Conservation (phyloP, 148 eudicot species). For the Rhododendron mucronatum region DNA sequence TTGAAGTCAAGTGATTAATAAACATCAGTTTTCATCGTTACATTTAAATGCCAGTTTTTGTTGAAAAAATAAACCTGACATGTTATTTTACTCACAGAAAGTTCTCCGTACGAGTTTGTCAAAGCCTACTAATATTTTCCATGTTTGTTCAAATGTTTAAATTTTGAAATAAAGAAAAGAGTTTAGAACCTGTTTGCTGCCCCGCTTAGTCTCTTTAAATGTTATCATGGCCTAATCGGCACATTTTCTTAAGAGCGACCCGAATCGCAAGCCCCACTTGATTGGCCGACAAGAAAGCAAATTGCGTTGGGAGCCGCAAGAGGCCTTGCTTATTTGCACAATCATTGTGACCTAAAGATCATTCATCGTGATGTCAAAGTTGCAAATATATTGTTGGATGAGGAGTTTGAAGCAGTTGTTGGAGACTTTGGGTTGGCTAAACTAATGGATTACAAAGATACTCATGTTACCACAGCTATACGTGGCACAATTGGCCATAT, state of each 20-base stretch:
- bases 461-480: too few species aligned
- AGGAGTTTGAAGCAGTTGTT: slow-evolving; percentile 66
- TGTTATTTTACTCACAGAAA: background rate
- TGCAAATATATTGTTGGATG: slow-evolving; percentile 63
- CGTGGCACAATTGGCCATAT: too few species aligned
- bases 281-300: background rate
- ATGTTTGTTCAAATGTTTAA: background rate
- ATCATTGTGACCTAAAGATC: slow-evolving; percentile 53
- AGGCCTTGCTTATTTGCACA: slow-evolving; percentile 59
- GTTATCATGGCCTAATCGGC: background rate
- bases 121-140: background rate
- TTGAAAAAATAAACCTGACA: too few species aligned
- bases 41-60: background rate
- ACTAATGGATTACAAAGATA: slow-evolving; percentile 44
- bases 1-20: background rate
- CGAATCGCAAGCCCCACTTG: background rate
- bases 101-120: background rate
- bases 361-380: slow-evolving; percentile 72
- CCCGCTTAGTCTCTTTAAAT: background rate
- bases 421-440: slow-evolving; percentile 67
- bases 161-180: background rate
- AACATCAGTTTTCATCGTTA: background rate
- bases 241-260: background rate
- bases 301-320: background rate
- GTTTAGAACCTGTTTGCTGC: background rate